Evolutionary conservation across 2,329 filamentous ascomycete genomes (phyloP).

Genomic region (Penicillium sp.): DNA sequence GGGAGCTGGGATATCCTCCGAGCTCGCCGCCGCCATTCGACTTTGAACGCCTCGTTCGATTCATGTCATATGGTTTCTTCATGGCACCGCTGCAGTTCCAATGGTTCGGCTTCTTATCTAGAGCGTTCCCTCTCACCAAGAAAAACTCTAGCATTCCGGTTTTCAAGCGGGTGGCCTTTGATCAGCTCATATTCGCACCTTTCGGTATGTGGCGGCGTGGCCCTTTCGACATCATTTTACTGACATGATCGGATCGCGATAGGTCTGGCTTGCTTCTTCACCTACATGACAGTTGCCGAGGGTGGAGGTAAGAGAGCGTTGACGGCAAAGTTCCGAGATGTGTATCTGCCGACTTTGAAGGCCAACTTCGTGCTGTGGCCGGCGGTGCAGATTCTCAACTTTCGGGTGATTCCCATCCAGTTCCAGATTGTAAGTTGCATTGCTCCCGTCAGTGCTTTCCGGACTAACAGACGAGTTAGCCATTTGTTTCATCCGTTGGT

Average conservation of each 20-base stretch:
- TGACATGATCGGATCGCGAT: conserved; percentile 2
- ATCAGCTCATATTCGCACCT: conserved; percentile 90
- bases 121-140: conserved; percentile 79
- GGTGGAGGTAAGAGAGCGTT: conserved; percentile 80
- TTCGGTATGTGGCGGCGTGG: conserved; percentile 53
- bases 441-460: neutral
- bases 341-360: conserved; percentile 90
- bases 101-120: conserved; percentile 86
- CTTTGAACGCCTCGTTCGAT: conserved; percentile 87
- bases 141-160: conserved; percentile 68
- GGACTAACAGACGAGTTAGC: conserved; percentile 50
- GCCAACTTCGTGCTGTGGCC: conserved; percentile 96
- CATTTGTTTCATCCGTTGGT: conserved; percentile 91
- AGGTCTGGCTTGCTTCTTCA: conserved; percentile 84
- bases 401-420: conserved; percentile 87
- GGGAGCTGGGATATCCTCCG: conserved; percentile 62
- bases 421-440: conserved; percentile 83
- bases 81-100: conserved; percentile 95
- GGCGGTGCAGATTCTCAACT: conserved; percentile 93
- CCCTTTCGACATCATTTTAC: neutral
- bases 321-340: conserved; percentile 78
- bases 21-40: conserved; percentile 77
- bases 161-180: conserved; percentile 83
- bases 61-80: conserved; percentile 95
- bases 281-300: conserved; percentile 92